These are phyloP conservation scores for Atkinsonella hypoxylon DNA, from an alignment of 2,329 filamentous ascomycete species.

Conservation along the genomic window DNA sequence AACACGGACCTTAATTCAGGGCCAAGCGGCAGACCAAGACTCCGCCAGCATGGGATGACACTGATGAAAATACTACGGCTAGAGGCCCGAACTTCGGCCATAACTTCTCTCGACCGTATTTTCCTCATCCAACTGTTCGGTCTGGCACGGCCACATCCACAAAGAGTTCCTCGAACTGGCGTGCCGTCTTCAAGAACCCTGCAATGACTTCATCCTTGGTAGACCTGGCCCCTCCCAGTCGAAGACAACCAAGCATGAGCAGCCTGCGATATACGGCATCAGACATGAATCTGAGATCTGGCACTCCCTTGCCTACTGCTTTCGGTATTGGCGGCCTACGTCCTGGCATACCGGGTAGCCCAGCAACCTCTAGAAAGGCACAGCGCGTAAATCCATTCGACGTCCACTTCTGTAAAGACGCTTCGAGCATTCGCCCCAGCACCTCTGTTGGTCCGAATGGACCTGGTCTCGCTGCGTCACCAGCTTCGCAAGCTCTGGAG, in stretches of 20 bases:
- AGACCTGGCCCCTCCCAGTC: slow-evolving; percentile 25
- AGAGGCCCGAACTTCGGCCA: slow-evolving; percentile 26
- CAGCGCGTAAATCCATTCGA: slow-evolving; percentile 37
- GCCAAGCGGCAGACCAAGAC: slow-evolving; percentile 11
- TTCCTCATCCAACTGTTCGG: slow-evolving; percentile 16
- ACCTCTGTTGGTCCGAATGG: slow-evolving; percentile 1
- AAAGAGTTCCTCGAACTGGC: slow-evolving; percentile 16
- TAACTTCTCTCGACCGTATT: slow-evolving; percentile 23
- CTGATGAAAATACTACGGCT: slow-evolving; percentile 21
- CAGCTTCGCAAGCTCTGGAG: neutral
- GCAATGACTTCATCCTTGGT: slow-evolving; percentile 31
- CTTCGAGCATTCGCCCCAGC: slow-evolving; percentile 7
- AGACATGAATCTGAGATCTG: slow-evolving; percentile 24
- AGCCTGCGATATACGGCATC: slow-evolving; percentile 24
- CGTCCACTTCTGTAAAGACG: slow-evolving; percentile 27
- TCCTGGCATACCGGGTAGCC: slow-evolving; percentile 14
- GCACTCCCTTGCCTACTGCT: slow-evolving; percentile 20
- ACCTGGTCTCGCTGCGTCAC: neutral
- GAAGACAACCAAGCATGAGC: slow-evolving; percentile 16
- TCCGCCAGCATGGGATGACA: slow-evolving; percentile 17
- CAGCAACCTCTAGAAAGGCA: slow-evolving; percentile 20
- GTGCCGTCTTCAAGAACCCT: slow-evolving; percentile 25
- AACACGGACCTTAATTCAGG: slow-evolving; percentile 1
- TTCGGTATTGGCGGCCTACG: slow-evolving; percentile 18
- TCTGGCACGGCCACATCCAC: slow-evolving; percentile 29